A percentile compares a stretch with the other conserved stretches of the same genome.
These are phyloP conservation scores for Rhizoclosmatium sp. DNA, from an alignment of 192 early-diverging fungal species.

Conservation along the genomic window DNA sequence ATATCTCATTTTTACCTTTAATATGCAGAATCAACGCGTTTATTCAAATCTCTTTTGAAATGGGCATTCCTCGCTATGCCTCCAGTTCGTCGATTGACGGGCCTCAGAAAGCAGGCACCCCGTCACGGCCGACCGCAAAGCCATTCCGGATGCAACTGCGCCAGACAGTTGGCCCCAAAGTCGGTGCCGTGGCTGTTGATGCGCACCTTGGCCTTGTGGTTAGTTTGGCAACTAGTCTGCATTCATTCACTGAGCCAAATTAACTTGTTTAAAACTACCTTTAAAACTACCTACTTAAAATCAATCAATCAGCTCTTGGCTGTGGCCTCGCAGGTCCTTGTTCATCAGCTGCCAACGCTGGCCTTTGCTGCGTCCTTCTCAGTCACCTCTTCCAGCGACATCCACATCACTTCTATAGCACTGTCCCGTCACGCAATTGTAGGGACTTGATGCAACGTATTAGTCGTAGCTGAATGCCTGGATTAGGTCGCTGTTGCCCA, in stretches of 20 bases:
- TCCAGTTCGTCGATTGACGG: background rate
- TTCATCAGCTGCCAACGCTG: background rate
- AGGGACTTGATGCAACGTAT: background rate
- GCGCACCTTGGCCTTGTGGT: background rate
- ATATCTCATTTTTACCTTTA: no score
- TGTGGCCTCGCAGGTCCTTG: background rate
- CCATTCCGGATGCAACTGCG: conserved; percentile 2
- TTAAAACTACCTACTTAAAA: background rate
- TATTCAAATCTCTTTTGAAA: no score
- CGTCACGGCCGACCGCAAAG: background rate
- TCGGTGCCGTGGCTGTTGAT: background rate
- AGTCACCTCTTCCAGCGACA: background rate
- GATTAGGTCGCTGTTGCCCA: background rate
- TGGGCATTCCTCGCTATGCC: background rate
- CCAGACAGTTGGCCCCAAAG: background rate
- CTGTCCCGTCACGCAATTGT: background rate
- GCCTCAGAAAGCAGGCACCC: background rate
- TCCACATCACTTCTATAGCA: background rate
- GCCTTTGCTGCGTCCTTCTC: background rate
- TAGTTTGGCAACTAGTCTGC: background rate
- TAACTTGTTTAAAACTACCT: no score
- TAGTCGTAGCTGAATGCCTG: background rate
- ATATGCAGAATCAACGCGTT: no score
- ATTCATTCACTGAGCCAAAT: background rate
- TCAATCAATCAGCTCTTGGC: background rate